Evolutionary conservation across 1,284 basidiomycete species (phyloP).

Genomic region (Trametes sp.): DNA sequence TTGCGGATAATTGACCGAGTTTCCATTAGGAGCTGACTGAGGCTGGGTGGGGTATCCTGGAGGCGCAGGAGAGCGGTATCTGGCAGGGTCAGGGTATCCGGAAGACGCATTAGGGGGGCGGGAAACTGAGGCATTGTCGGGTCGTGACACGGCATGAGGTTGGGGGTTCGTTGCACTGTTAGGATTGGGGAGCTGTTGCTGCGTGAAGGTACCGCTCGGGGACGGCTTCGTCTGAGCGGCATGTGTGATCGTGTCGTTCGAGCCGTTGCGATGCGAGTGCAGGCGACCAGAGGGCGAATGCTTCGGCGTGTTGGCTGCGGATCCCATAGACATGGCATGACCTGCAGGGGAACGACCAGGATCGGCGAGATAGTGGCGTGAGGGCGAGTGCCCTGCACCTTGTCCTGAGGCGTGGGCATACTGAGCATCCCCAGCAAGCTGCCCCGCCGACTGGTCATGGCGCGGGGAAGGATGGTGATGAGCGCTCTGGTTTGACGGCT

Average conservation of each 20-base stretch:
- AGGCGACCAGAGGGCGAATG: conserved; percentile 39
- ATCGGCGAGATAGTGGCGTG: conserved; percentile 21
- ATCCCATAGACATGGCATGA: conserved; percentile 22
- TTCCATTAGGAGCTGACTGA: conserved; percentile 28
- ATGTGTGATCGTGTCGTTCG: conserved; percentile 43
- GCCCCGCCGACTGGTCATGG: conserved; percentile 4
- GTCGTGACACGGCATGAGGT: conserved; percentile 38
- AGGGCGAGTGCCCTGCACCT: conserved; percentile 5
- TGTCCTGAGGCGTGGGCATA: background rate
- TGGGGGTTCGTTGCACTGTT: conserved; percentile 33
- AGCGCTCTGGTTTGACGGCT: conserved; percentile 11
- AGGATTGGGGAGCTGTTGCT: conserved; percentile 36
- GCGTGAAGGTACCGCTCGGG: conserved; percentile 31
- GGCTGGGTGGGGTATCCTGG: conserved; percentile 34
- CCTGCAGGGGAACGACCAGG: conserved; percentile 32
- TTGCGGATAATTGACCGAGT: conserved; percentile 24
- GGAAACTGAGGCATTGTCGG: conserved; percentile 34
- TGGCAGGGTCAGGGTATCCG: conserved; percentile 42
- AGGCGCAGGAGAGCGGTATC: conserved; percentile 42
- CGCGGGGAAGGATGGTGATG: conserved; percentile 15
- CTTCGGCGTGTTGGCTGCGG: conserved; percentile 36
- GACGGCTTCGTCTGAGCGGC: conserved; percentile 32
- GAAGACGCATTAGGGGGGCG: conserved; percentile 34
- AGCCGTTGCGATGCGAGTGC: conserved; percentile 41
- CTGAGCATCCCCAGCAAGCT: conserved; percentile 2